Percentiles rank a stretch among this genome's conserved stretches.
Conservation (phyloP, 176 grass and related monocot species). For the Carex littledalei region DNA sequence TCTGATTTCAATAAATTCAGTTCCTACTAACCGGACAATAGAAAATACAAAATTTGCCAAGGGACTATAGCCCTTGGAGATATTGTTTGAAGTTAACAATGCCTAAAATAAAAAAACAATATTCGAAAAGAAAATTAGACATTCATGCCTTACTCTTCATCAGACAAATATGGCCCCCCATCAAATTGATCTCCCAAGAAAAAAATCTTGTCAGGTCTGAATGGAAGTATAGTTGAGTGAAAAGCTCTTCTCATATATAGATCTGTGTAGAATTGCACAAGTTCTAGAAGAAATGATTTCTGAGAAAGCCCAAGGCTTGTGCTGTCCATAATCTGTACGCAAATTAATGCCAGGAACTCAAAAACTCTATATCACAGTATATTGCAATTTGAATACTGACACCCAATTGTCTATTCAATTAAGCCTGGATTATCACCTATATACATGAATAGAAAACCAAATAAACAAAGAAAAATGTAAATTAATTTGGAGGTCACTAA, state of each 20-base stretch:
- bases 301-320: constrained; percentile 58
- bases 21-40: not conserved
- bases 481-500: not conserved
- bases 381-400: not conserved
- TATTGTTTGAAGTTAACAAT: not conserved
- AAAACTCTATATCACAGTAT: not conserved
- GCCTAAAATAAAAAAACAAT: constrained; percentile 10
- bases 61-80: not conserved
- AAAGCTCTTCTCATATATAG: constrained; percentile 96
- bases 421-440: not conserved
- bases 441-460: not conserved
- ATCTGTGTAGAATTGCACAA: constrained; percentile 82
- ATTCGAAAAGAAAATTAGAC: constrained; percentile 39
- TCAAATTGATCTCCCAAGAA: constrained; percentile 91
- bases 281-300: constrained; percentile 57
- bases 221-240: constrained; percentile 62
- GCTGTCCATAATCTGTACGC: constrained; percentile 84
- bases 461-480: not conserved
- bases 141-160: constrained; percentile 94
- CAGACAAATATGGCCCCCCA: constrained; percentile 62
- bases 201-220: constrained; percentile 67
- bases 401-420: not conserved
- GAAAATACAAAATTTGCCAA: constrained; percentile 7
- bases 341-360: constrained; percentile 18
- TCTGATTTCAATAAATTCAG: not conserved